These are phyloP conservation scores for Wickerhamiella slavikovae DNA, from an alignment of 805 yeast genomes.

Conservation along the genomic window DNA sequence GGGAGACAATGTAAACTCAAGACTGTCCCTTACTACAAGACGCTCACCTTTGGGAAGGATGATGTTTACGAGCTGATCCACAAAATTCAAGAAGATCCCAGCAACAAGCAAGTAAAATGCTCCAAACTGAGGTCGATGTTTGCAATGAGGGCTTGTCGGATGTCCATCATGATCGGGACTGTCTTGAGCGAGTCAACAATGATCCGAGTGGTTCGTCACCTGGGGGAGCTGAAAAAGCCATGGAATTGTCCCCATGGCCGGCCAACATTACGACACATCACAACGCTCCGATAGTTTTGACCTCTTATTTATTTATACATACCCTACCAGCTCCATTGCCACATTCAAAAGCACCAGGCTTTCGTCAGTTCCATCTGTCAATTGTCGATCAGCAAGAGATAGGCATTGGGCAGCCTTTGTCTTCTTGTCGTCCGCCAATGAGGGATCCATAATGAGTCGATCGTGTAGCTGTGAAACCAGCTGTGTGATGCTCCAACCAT, in stretches of 20 bases:
- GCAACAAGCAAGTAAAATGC: constrained; percentile 30
- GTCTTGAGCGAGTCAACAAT: constrained; percentile 37
- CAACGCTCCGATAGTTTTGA: constrained; percentile 21
- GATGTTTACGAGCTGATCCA: constrained; percentile 68
- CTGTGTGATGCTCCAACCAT: constrained; percentile 69
- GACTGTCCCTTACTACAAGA: constrained; percentile 57
- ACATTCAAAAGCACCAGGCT: constrained; percentile 61
- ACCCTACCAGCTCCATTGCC: constrained; percentile 29
- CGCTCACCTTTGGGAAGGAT: constrained; percentile 34
- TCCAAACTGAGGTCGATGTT: constrained; percentile 65
- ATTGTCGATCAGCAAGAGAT: constrained; percentile 53
- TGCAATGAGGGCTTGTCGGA: constrained; percentile 90
- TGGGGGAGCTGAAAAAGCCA: constrained; percentile 65
- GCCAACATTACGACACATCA: constrained; percentile 85
- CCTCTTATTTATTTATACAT: not conserved
- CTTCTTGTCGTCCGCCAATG: constrained; percentile 32
- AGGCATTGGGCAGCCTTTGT: constrained; percentile 41
- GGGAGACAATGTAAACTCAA: constrained; percentile 35
- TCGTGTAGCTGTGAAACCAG: constrained; percentile 56
- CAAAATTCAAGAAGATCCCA: constrained; percentile 36
- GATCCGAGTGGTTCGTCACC: constrained; percentile 44
- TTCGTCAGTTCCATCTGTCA: constrained; percentile 78
- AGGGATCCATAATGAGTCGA: constrained; percentile 33
- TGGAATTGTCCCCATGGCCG: constrained; percentile 95
- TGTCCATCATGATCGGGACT: constrained; percentile 85